Evolutionary conservation across 2,329 filamentous ascomycete species (phyloP), one percentile per base, ranked within the genome.

Genomic region (Leptographium galeiforme): DNA sequence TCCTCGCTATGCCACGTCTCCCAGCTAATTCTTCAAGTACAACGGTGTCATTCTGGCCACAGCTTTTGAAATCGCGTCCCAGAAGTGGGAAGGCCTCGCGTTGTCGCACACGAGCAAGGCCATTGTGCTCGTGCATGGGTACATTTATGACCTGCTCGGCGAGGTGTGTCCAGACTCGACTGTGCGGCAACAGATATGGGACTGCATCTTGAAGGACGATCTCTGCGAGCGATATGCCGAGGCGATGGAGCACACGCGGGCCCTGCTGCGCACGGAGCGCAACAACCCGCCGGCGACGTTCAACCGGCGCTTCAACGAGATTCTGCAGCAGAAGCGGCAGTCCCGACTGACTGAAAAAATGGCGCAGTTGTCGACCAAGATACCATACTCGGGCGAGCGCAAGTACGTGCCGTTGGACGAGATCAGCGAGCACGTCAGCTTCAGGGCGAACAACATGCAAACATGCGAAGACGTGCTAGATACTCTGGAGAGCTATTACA

Each of bases 401-500:
- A 18, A 44, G 2, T 8, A 34, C 13, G 25, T 57, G 12, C 14
- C 7, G 2, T 8, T 59, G 1, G 12, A 50, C 1, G 1, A 5
- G 1, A 14, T 57, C 19, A 33, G 14, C 1, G 16, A 19, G 25
- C 16, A 58, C 7, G 19, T 41, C 2, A 19, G n/a, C 3, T 53
- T 58, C 53, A 62, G 57, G 49, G 46, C 41, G 16, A 62, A 61
- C 48, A 51, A 41, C 1, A 53, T 61, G 16, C 57, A 61, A 13
- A 48, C 55, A 1, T 57, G 56, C 48, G 68, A 76, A 38, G 72
- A 81, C 11, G 74, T 86, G 6, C 78, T 84, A 53, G 76, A 85
- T 55, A 75, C 78, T 1, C 68, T 87, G 0, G 63, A 70, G 33
- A 70, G 74, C 2, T 87, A 82, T 63, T 86, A 87, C 67, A 72